Base-by-base conservation (phyloP, 768 basidiomycete genomes). In the Phylloporus scabripes region DNA sequence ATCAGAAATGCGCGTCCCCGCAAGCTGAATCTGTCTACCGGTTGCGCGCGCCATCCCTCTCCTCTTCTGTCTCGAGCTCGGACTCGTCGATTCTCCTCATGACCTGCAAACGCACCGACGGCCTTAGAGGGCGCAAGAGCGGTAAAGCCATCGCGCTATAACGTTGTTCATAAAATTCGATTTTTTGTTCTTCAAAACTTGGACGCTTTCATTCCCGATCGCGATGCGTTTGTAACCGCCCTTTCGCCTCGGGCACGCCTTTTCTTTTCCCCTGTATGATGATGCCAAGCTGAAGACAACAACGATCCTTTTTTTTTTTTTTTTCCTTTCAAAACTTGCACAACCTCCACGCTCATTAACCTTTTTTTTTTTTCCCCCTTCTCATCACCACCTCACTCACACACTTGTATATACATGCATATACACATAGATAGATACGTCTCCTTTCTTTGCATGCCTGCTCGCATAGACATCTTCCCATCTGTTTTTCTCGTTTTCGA, bases 331-430 rank as follows among this genome's bases (percentile, higher is more conserved):
- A 46, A 18, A 20, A 46, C 34, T 52, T 54, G 53, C 50, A 46
- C 43, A 48, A 56, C 58, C 20, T 52, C 42, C 60, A 65, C 63
- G 46, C 58, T 67, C 63, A 26, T 65, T 64, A 15, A 8, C 43
- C 10, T 26, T n/a, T 26, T 47, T 10, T 39, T 52, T n/a, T n/a
- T n/a, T n/a, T n/a, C n/a, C n/a, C n/a, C n/a, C n/a, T n/a, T 50
- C 50, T 49, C 53, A 37, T 55, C 51, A 1, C 48, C 53, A 28
- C 44, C 44, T 56, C 58, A 55, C 63, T 64, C 65, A 60, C 54
- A 60, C 63, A 66, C 46, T 58, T 63, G 59, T 68, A 66, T 64
- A 68, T 65, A 68, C 66, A 64, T 63, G 60, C 60, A 66, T 59
- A 68, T 66, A 68, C 64, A 57, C 64, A 66, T 68, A 62, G 60